These are phyloP conservation scores for Rhizophagus prolifer DNA, from an alignment of 192 early-diverging fungal species.

Conservation along the genomic window DNA sequence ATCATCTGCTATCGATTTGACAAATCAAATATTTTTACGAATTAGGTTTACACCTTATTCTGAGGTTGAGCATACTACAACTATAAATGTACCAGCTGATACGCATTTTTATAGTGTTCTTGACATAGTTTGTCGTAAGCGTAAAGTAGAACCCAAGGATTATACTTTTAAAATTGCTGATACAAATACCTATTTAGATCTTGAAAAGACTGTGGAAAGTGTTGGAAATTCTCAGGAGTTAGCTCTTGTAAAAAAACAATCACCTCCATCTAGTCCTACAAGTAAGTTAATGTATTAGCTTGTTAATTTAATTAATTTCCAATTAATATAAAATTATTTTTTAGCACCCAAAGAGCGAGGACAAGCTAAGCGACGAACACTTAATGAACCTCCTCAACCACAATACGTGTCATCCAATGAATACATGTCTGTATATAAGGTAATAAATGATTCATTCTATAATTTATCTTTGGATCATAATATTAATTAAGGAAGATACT, in stretches of 20 bases:
- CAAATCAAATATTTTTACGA: conserved; percentile 53
- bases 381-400: conserved; percentile 19
- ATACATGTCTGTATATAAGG: conserved; percentile 30
- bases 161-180: conserved; percentile 87
- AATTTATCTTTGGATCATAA: background rate
- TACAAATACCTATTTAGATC: conserved; percentile 66
- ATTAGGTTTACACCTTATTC: conserved; percentile 50
- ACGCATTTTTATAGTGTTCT: conserved; percentile 80
- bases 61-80: conserved; percentile 90
- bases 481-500: background rate
- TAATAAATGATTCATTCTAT: conserved; percentile 17
- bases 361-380: background rate
- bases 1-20: conserved; percentile 27
- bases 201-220: conserved; percentile 76
- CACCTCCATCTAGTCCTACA: conserved; percentile 29
- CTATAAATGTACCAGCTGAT: conserved; percentile 70
- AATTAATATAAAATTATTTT: background rate
- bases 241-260: conserved; percentile 67
- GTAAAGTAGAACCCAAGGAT: conserved; percentile 80
- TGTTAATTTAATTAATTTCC: background rate
- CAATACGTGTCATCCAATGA: conserved; percentile 26
- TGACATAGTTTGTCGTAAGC: conserved; percentile 81
- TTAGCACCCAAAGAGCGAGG: background rate
- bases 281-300: background rate
- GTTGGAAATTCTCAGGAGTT: conserved; percentile 63